phyloP scores from a whole-genome alignment of 768 basidiomycete genomes.

The Sistotremastrum niveocremeum region DNA sequence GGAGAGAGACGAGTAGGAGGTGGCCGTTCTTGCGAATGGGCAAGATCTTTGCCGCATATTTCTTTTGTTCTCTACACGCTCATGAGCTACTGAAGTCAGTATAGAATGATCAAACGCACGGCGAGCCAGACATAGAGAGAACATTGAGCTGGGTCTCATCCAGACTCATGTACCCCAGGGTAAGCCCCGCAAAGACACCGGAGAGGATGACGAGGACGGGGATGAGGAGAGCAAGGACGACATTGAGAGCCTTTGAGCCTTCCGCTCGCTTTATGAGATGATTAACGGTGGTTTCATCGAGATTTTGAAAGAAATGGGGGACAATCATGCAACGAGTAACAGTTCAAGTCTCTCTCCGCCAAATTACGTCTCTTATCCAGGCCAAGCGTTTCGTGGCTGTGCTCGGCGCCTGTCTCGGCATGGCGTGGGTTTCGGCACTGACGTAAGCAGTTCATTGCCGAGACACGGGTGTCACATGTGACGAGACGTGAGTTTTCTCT shows the following conservation, averaged over 20 bases:
- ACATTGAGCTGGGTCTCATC: constrained; percentile 89
- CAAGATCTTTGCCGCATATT: constrained; percentile 72
- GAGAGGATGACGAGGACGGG: constrained; percentile 73
- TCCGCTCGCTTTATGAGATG: constrained; percentile 3
- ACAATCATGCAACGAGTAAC: no score
- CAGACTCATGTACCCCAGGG: constrained; percentile 84
- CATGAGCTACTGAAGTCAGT: not conserved
- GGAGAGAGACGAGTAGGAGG: constrained; percentile 66
- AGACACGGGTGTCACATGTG: no score
- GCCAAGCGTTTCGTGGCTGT: no score
- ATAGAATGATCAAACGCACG: constrained; percentile 32
- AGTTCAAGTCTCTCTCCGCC: no score
- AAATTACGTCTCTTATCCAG: no score
- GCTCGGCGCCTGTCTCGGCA: no score
- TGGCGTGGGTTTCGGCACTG: no score
- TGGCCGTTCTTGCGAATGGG: constrained; percentile 80
- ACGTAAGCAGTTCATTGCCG: no score
- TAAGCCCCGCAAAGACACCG: constrained; percentile 83
- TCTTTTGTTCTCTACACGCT: constrained; percentile 50
- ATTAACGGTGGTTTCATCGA: not conserved
- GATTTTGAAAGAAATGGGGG: no score
- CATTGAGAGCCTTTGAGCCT: constrained; percentile 3
- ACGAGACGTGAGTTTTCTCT: no score
- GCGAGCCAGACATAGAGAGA: constrained; percentile 69
- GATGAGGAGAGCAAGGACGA: constrained; percentile 46